Conservation (phyloP, 805 yeast species). For the Ogataea trehaloabstinens region DNA sequence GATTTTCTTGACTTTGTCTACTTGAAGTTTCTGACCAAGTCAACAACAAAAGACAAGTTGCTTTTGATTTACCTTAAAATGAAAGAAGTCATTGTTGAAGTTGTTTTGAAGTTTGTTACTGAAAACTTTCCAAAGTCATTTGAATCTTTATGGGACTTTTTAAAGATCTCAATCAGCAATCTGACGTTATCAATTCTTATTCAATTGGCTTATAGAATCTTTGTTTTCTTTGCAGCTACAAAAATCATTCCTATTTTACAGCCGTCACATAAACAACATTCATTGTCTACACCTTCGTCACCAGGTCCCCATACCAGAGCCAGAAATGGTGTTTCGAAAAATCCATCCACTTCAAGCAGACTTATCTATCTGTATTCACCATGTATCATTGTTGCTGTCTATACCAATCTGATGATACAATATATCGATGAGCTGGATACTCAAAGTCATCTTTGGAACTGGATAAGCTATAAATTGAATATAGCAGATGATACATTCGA, state of each 20-base stretch:
- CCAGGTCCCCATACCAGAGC: conserved; percentile 17
- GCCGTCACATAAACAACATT: conserved; percentile 24
- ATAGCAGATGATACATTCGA: neutral
- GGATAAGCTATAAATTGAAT: conserved; percentile 27
- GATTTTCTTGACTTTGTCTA: conserved; percentile 16
- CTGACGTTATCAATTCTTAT: conserved; percentile 78
- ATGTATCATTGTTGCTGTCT: conserved; percentile 89
- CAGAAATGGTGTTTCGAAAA: conserved; percentile 7
- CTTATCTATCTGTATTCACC: conserved; percentile 87
- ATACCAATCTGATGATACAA: conserved; percentile 90
- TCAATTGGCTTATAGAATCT: conserved; percentile 79
- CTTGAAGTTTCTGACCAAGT: conserved; percentile 15
- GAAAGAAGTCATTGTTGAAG: conserved; percentile 26
- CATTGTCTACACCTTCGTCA: conserved; percentile 21
- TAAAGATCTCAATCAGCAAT: conserved; percentile 52
- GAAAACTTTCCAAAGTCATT: conserved; percentile 52
- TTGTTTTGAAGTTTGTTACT: conserved; percentile 41
- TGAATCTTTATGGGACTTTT: conserved; percentile 53
- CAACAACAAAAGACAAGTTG: conserved; percentile 19
- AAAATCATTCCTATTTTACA: conserved; percentile 73
- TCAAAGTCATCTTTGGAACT: conserved; percentile 39
- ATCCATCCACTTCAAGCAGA: conserved; percentile 38
- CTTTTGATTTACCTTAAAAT: conserved; percentile 20
- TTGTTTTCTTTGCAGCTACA: conserved; percentile 86
- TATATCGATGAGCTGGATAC: conserved; percentile 73